These are phyloP conservation scores for Allium cepa DNA, from an alignment of 106 monocot genomes.

Conservation along the genomic window DNA sequence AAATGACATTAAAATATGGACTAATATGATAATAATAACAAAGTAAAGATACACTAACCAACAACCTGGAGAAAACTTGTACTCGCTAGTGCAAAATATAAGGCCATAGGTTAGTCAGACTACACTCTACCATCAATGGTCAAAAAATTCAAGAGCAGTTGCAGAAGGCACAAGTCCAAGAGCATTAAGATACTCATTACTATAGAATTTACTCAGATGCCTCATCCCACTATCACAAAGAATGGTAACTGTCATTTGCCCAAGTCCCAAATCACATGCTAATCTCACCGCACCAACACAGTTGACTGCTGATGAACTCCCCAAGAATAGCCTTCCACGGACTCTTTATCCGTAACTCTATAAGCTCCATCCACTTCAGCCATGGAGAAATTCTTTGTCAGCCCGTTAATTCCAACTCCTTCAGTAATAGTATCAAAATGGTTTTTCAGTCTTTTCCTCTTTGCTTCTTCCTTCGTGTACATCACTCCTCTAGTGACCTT, in stretches of 20 bases:
- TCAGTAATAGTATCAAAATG: constrained; percentile 96
- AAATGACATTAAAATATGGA: too few relatives aligned
- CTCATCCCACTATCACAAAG: constrained; percentile 93
- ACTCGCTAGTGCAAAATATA: background rate
- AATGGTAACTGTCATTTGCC: constrained; percentile 86
- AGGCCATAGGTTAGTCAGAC: background rate
- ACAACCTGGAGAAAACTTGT: too few relatives aligned
- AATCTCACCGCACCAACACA: constrained; percentile 78
- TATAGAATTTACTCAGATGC: constrained; percentile 93
- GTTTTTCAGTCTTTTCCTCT: constrained; percentile 84
- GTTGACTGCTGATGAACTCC: constrained; percentile 98
- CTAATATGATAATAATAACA: too few relatives aligned
- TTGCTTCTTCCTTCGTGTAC: constrained; percentile 96
- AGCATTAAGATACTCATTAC: constrained; percentile 51
- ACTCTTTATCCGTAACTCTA: constrained; percentile 79
- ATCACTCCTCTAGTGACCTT: constrained; percentile 96
- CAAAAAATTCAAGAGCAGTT: constrained; percentile 59
- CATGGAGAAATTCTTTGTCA: constrained; percentile 88
- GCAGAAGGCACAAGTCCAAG: constrained; percentile 61
- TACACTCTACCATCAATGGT: background rate
- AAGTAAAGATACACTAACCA: too few relatives aligned
- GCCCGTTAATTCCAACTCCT: constrained; percentile 94
- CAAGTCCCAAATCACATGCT: constrained; percentile 62
- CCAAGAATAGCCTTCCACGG: constrained; percentile 84
- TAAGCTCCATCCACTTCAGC: constrained; percentile 86